Conservation (phyloP, 2,329 filamentous ascomycete genomes). For the Penicillium paneum region DNA sequence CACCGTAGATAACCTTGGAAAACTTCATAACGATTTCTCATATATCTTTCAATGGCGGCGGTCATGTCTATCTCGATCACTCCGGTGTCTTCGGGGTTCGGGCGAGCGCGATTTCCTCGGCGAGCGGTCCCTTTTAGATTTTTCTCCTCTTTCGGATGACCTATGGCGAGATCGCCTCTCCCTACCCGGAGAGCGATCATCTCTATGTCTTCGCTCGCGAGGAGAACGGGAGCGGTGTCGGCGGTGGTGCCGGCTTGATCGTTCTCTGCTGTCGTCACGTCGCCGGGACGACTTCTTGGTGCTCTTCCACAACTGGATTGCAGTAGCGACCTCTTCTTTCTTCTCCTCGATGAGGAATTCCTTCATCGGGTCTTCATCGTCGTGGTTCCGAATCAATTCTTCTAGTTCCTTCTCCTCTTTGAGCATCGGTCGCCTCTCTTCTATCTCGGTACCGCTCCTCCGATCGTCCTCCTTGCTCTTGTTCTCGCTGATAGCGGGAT, state of each 20-base stretch:
- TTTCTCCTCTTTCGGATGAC: conserved; percentile 28
- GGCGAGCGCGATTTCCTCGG: conserved; percentile 31
- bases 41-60: conserved; percentile 26
- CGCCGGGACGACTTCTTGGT: conserved; percentile 44
- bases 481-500: conserved; percentile 32
- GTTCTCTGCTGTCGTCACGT: conserved; percentile 37
- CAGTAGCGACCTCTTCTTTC: conserved; percentile 78
- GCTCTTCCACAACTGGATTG: conserved; percentile 56
- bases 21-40: neutral
- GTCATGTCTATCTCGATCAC: conserved; percentile 32
- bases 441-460: conserved; percentile 39
- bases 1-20: neutral
- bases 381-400: conserved; percentile 71
- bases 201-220: conserved; percentile 30
- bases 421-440: conserved; percentile 60
- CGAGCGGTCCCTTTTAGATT: conserved; percentile 27
- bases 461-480: conserved; percentile 38
- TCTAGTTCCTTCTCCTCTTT: conserved; percentile 79
- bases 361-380: conserved; percentile 98
- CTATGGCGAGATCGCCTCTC: conserved; percentile 26
- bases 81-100: conserved; percentile 24
- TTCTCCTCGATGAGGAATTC: conserved; percentile 84
- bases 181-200: conserved; percentile 26
- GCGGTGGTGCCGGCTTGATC: conserved; percentile 42
- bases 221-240: conserved; percentile 43